Conservation (phyloP, 129 eudicot genomes). For the Cynara cardunculus region DNA sequence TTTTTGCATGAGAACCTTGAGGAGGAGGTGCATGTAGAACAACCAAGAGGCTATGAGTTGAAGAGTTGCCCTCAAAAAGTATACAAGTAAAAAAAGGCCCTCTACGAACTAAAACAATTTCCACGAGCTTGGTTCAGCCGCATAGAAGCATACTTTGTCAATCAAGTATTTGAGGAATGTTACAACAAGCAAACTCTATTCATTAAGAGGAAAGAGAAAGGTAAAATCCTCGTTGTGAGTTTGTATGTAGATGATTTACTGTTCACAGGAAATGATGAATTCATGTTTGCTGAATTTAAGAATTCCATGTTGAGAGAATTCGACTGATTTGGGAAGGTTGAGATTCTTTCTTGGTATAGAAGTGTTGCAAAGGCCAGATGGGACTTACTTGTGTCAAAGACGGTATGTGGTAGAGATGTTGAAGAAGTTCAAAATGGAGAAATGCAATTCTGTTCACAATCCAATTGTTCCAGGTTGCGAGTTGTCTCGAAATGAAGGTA, state of each 20-base stretch:
- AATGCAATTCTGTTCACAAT: too few species aligned
- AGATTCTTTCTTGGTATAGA: too few species aligned
- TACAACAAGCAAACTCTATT: background rate
- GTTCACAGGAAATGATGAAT: background rate
- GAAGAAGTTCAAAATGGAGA: too few species aligned
- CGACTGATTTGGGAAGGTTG: too few species aligned
- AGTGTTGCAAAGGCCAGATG: background rate
- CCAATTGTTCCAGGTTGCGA: too few species aligned
- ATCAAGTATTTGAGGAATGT: background rate
- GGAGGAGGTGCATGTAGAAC: background rate
- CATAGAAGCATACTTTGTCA: too few species aligned
- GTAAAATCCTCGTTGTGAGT: background rate
- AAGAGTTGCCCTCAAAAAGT: background rate
- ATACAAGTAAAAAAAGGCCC: background rate
- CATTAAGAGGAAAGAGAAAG: background rate
- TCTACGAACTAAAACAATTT: background rate
- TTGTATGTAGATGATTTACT: background rate
- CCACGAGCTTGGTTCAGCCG: too few species aligned
- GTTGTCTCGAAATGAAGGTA: too few species aligned
- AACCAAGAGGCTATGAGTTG: constrained; percentile 6
- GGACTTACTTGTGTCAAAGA: background rate
- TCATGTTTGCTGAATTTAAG: background rate
- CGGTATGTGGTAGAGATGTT: background rate
- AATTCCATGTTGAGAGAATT: background rate
- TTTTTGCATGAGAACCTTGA: background rate